Evolutionary conservation across 495 filamentous ascomycete species (phyloP).

Genomic region (Neurospora sp.): DNA sequence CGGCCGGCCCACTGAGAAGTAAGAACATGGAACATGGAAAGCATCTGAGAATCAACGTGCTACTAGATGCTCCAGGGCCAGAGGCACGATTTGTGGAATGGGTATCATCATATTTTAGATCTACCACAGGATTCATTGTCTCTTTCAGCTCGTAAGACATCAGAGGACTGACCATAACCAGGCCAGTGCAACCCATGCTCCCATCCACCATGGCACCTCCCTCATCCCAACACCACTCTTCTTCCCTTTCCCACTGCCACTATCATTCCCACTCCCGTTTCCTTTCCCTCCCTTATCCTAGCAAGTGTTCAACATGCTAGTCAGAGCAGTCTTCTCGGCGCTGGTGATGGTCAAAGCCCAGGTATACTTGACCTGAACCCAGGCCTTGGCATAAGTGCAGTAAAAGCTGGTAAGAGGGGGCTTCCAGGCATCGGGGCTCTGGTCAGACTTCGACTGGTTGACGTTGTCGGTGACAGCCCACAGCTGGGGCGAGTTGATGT

Average conservation of each 20-base stretch:
- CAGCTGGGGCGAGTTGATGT: slow-evolving; percentile 57
- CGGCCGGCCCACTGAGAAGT: neutral
- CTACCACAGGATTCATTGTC: neutral
- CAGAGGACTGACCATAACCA: neutral
- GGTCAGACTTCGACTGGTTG: slow-evolving; percentile 59
- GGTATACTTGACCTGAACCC: slow-evolving; percentile 57
- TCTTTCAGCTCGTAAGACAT: neutral
- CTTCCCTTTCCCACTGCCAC: neutral
- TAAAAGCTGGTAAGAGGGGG: slow-evolving; percentile 55
- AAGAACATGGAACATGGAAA: neutral
- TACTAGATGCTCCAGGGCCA: neutral
- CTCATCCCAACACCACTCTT: neutral
- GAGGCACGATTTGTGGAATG: neutral
- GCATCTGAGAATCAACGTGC: neutral
- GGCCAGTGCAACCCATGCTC: neutral
- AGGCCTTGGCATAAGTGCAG: slow-evolving; percentile 65
- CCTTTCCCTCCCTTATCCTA: slow-evolving; percentile 12
- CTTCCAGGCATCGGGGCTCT: slow-evolving; percentile 63
- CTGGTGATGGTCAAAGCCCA: slow-evolving; percentile 35
- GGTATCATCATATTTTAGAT: neutral
- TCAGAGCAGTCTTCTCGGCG: slow-evolving; percentile 44
- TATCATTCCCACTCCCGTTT: neutral
- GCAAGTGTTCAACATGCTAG: slow-evolving; percentile 55
- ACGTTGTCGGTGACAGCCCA: slow-evolving; percentile 66
- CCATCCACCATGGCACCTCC: neutral